phyloP scores from a whole-genome alignment of 2,329 filamentous ascomycete species.

The Fusarium decemcellulare region DNA sequence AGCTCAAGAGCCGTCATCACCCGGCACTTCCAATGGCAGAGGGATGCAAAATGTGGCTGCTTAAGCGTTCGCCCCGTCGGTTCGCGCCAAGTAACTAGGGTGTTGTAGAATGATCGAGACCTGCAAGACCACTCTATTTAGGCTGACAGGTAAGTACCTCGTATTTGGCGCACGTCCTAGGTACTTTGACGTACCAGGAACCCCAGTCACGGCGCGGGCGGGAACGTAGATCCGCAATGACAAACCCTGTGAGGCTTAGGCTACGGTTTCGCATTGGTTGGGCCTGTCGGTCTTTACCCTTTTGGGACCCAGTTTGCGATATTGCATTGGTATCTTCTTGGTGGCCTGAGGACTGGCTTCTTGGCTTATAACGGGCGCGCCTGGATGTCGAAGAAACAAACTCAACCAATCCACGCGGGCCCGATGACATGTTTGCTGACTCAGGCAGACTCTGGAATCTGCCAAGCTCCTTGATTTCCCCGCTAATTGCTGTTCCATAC shows the following conservation, averaged over 20 bases:
- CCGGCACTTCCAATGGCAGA: too few species aligned
- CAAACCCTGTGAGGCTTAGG: not conserved
- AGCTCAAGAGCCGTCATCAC: not conserved
- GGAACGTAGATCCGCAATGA: not conserved
- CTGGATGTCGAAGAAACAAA: not conserved
- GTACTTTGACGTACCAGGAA: not conserved
- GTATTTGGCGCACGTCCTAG: too few species aligned
- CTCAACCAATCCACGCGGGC: constrained; percentile 18
- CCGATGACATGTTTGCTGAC: constrained; percentile 7
- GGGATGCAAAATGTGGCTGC: not conserved
- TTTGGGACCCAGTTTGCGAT: constrained; percentile 26
- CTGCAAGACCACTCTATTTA: too few species aligned
- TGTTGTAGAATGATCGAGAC: too few species aligned
- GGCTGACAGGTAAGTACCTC: too few species aligned
- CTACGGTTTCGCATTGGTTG: not conserved
- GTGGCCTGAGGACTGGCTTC: not conserved
- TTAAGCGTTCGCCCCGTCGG: not conserved
- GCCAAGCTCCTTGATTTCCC: constrained; percentile 15
- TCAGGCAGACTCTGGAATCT: constrained; percentile 3
- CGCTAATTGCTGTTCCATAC: not conserved
- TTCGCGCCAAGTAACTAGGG: too few species aligned
- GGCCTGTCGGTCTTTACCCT: not conserved
- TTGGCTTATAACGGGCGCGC: too few species aligned
- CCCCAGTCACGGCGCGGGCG: not conserved
- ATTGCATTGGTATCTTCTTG: not conserved